A percentile compares a stretch with the other conserved stretches of the same genome.
Conservation (phyloP, 176 grass and related monocot species). For the Thinopyrum elongatum region DNA sequence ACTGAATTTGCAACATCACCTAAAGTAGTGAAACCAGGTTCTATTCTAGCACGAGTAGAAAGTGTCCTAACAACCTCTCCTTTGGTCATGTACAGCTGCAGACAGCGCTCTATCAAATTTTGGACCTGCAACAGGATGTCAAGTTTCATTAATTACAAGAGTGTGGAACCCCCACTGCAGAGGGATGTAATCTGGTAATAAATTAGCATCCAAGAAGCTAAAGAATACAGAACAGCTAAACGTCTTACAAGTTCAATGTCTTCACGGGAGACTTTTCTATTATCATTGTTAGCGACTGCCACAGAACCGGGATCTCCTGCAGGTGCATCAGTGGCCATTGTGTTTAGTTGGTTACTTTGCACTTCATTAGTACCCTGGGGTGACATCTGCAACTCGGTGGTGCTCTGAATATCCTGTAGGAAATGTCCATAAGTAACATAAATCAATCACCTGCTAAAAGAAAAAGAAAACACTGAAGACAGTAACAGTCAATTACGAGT, state of each 20-base stretch:
- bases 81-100: conserved; percentile 98
- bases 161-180: neutral
- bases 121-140: conserved; percentile 70
- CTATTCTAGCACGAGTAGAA: conserved; percentile 91
- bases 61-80: conserved; percentile 90
- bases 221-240: neutral
- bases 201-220: neutral
- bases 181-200: neutral
- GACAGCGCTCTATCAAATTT: conserved; percentile 96
- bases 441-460: neutral
- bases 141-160: conserved; percentile 27
- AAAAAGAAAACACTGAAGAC: neutral
- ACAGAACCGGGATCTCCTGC: conserved; percentile 63
- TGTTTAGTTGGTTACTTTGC: conserved; percentile 61
- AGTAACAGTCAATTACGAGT: conserved; percentile 16
- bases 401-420: conserved; percentile 77
- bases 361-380: conserved; percentile 72
- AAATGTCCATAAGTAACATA: conserved; percentile 25
- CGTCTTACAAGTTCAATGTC: conserved; percentile 92
- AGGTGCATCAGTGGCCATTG: conserved; percentile 52
- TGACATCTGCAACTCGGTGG: conserved; percentile 57
- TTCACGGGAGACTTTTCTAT: conserved; percentile 91
- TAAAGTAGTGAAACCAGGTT: conserved; percentile 96
- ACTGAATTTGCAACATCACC: conserved; percentile 40
- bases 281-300: conserved; percentile 64